Evolutionary conservation across 2,329 filamentous ascomycete species (phyloP).

Genomic region (Alternaria sp.): DNA sequence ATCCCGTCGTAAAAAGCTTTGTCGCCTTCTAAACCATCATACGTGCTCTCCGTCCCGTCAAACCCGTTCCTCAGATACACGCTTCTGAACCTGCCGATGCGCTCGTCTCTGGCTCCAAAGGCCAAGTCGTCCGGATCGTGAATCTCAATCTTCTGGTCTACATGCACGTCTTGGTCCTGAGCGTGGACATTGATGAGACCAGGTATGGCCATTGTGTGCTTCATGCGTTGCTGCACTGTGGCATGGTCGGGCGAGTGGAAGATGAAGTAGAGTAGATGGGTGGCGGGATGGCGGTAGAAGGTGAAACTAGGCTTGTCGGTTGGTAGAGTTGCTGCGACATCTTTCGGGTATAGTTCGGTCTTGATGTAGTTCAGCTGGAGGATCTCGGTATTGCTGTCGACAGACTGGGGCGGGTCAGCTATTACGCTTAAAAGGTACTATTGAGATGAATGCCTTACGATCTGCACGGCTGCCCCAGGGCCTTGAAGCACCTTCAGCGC

Average conservation of each 20-base stretch:
- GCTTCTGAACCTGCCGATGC: slow-evolving; percentile 27
- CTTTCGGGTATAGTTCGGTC: not conserved
- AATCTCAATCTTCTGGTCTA: slow-evolving; percentile 39
- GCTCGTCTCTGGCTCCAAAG: slow-evolving; percentile 20
- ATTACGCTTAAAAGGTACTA: not conserved
- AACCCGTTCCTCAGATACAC: slow-evolving; percentile 27
- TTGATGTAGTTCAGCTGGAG: slow-evolving; percentile 20
- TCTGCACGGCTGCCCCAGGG: slow-evolving; percentile 24
- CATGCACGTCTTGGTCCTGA: slow-evolving; percentile 23
- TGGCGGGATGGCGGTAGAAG: slow-evolving; percentile 33
- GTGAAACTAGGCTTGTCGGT: slow-evolving; percentile 28
- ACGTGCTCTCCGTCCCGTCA: slow-evolving; percentile 26
- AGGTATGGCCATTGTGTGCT: slow-evolving; percentile 37
- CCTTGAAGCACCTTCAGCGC: slow-evolving; percentile 22
- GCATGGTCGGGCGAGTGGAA: slow-evolving; percentile 32
- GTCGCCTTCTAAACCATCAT: not conserved
- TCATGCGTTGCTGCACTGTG: slow-evolving; percentile 37
- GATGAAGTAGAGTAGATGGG: slow-evolving; percentile 30
- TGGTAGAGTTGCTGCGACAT: slow-evolving; percentile 1
- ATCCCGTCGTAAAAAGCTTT: not conserved
- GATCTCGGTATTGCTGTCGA: slow-evolving; percentile 24
- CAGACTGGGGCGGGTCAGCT: slow-evolving; percentile 7
- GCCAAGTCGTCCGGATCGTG: slow-evolving; percentile 31
- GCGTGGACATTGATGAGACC: slow-evolving; percentile 38
- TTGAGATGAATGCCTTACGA: slow-evolving; percentile 15